Evolutionary conservation across 805 yeast species (phyloP).

Genomic region (Zygosaccharomyces siamensis): DNA sequence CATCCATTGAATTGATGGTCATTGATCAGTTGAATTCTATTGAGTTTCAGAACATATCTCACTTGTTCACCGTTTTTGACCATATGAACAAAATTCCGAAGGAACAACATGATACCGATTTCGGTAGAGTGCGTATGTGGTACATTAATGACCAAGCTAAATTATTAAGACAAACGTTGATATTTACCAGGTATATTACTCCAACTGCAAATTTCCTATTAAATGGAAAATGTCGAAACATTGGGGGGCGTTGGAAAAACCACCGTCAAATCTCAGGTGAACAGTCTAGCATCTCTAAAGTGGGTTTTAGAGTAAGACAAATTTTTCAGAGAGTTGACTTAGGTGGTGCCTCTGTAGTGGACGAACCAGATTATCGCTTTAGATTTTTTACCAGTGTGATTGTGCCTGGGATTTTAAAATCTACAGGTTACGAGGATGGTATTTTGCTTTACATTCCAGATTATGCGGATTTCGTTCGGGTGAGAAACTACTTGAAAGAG

Average conservation of each 20-base stretch:
- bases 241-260: conserved; percentile 57
- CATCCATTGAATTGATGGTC: conserved; percentile 78
- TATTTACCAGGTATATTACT: conserved; percentile 69
- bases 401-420: conserved; percentile 63
- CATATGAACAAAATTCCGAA: conserved; percentile 74
- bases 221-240: conserved; percentile 46
- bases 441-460: conserved; percentile 76
- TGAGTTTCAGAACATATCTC: conserved; percentile 92
- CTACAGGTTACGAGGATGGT: conserved; percentile 64
- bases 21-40: conserved; percentile 82
- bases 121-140: conserved; percentile 89
- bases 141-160: conserved; percentile 76
- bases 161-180: conserved; percentile 68
- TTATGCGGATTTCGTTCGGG: conserved; percentile 77
- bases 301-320: conserved; percentile 64
- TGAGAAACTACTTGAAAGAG: conserved; percentile 55
- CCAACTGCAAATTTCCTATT: conserved; percentile 73
- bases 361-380: conserved; percentile 81
- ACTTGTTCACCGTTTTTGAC: conserved; percentile 63
- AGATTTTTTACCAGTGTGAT: conserved; percentile 69
- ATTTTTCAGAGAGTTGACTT: conserved; percentile 67
- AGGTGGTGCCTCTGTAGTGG: conserved; percentile 41
- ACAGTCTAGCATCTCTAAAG: conserved; percentile 53
- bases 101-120: conserved; percentile 78
- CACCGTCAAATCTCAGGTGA: conserved; percentile 43